phyloP scores from a whole-genome alignment of 73 alveolate species.

The Paramecium caudatum region DNA sequence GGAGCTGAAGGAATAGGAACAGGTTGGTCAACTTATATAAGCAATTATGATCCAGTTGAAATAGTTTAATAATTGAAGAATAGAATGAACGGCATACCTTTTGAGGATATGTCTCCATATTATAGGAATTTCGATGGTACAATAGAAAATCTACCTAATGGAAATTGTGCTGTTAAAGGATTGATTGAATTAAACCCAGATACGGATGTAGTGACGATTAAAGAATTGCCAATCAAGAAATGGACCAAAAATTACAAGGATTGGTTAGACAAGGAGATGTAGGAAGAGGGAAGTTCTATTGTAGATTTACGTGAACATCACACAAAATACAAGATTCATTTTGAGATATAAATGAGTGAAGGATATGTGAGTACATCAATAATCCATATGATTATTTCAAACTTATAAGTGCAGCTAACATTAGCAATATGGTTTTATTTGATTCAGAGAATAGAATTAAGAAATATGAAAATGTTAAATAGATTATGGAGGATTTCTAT shows the following conservation, averaged over 20 bases:
- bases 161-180: constrained; percentile 86
- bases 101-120: constrained; percentile 89
- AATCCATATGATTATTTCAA: constrained; percentile 92
- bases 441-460: constrained; percentile 88
- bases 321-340: constrained; percentile 92
- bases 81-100: constrained; percentile 86
- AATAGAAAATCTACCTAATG: constrained; percentile 85
- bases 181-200: constrained; percentile 84
- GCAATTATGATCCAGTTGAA: constrained; percentile 97
- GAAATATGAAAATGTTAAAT: constrained; percentile 87
- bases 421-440: constrained; percentile 95
- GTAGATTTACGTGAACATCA: constrained; percentile 96
- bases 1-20: constrained; percentile 99
- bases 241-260: constrained; percentile 97
- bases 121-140: constrained; percentile 92
- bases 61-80: constrained; percentile 89
- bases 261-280: constrained; percentile 88
- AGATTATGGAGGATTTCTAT: constrained; percentile 95
- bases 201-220: constrained; percentile 87
- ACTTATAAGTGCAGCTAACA: constrained; percentile 83
- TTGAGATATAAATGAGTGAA: constrained; percentile 86
- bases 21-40: constrained; percentile 99
- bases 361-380: constrained; percentile 72
- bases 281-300: constrained; percentile 82
- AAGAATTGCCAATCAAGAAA: constrained; percentile 96